Percentiles rank a stretch among this genome's conserved stretches.
Evolutionary conservation across 2,329 filamentous ascomycete species (phyloP).

Genomic region (Trichoderma semiorbis): DNA sequence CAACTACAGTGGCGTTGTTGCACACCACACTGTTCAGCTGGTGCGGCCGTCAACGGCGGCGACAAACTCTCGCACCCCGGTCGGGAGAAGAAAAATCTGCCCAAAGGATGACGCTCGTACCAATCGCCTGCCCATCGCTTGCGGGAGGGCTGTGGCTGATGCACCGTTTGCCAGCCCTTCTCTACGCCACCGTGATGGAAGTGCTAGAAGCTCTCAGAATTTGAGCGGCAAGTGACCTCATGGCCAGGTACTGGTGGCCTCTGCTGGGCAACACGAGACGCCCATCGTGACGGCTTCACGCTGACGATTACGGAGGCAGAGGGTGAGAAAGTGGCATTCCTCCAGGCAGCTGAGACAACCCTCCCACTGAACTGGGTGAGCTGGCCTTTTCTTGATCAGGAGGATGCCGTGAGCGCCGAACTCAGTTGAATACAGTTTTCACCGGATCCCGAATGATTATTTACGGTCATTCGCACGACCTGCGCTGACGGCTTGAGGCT

Average conservation of each 20-base stretch:
- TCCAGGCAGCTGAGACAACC: conserved; percentile 13
- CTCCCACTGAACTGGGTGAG: neutral
- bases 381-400: neutral
- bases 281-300: conserved; percentile 2
- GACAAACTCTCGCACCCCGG: neutral
- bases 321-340: neutral
- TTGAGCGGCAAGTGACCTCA: conserved; percentile 16
- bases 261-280: neutral
- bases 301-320: neutral
- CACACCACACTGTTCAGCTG: conserved; percentile 16
- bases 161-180: neutral
- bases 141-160: conserved; percentile 2
- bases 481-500: neutral
- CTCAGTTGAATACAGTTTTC: neutral
- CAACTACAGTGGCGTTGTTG: conserved; percentile 1
- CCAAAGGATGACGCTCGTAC: conserved; percentile 3
- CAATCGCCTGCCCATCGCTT: neutral
- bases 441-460: neutral
- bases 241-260: neutral
- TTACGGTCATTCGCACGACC: conserved; percentile 3
- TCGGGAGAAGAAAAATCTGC: conserved; percentile 11
- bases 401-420: neutral
- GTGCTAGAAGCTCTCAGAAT: neutral
- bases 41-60: neutral
- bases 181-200: neutral